Evolutionary conservation across 176 grass and related monocot species (phyloP).

Genomic region (Tuctoria greenei): DNA sequence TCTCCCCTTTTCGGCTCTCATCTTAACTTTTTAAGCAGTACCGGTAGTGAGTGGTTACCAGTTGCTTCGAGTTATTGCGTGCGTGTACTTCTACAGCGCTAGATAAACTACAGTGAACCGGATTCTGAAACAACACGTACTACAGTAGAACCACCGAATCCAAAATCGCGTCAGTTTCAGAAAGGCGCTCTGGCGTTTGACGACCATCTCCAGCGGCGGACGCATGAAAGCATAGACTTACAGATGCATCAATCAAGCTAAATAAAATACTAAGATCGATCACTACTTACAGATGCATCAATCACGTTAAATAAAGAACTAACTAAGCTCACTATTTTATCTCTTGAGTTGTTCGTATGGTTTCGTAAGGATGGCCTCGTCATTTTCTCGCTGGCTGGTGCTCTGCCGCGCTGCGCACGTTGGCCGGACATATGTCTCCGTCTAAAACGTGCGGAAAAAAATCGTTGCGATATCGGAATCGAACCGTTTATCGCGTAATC

Average conservation of each 20-base stretch:
- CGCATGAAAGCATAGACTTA: no score
- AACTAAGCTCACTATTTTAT: no score
- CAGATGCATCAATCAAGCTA: no score
- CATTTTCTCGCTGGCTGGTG: not conserved
- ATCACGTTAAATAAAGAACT: no score
- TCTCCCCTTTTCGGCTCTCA: no score
- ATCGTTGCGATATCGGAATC: not conserved
- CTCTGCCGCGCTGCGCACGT: not conserved
- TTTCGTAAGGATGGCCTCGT: constrained; percentile 10
- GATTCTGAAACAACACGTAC: not conserved
- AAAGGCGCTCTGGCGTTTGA: not conserved
- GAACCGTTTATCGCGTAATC: no score
- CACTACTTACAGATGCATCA: no score
- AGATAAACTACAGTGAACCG: not conserved
- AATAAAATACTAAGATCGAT: no score
- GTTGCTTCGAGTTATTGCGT: not conserved
- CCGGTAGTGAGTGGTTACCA: not conserved
- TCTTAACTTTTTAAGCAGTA: not conserved
- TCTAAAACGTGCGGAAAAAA: not conserved
- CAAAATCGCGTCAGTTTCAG: constrained; percentile 15
- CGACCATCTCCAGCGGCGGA: no score
- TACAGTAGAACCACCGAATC: not conserved
- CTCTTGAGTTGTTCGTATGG: no score
- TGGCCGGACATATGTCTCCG: not conserved
- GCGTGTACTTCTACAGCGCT: not conserved